A percentile compares a stretch with the other conserved stretches of the same genome.
phyloP scores from a whole-genome alignment of 306 rosid species.

The Gastrolobium bilobum region DNA sequence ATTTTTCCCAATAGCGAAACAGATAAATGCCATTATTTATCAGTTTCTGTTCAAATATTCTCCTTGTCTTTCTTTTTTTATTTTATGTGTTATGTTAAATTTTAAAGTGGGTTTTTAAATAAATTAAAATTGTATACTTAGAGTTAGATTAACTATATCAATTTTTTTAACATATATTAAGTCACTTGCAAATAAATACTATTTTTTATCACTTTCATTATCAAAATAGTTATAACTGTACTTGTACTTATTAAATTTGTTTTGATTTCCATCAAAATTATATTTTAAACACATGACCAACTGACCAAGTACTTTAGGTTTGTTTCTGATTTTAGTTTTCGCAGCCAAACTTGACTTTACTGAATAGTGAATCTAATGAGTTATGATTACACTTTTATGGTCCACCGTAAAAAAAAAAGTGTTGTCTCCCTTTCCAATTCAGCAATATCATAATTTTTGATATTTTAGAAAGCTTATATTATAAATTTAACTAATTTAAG shows the following conservation, averaged over 20 bases:
- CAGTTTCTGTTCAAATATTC: constrained; percentile 22
- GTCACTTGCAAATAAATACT: no score
- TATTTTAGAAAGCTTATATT: not conserved
- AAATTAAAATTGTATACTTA: no score
- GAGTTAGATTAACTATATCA: no score
- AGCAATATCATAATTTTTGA: not conserved
- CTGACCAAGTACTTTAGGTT: not conserved
- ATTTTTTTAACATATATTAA: no score
- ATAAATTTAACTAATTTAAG: not conserved
- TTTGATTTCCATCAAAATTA: not conserved
- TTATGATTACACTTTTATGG: not conserved
- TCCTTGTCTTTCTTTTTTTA: not conserved
- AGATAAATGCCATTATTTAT: constrained; percentile 29
- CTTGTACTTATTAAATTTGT: no score
- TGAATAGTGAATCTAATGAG: not conserved
- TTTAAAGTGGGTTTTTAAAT: no score
- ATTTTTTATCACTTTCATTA: no score
- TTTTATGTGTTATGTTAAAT: not conserved
- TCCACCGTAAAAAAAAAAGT: not conserved
- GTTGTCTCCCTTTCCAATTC: not conserved
- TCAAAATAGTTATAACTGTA: no score
- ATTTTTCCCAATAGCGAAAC: not conserved
- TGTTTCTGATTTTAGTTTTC: not conserved
- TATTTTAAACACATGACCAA: not conserved
- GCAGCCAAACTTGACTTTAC: not conserved